These are phyloP conservation scores for Knoxia roxburghii DNA, from an alignment of 257 asterid species.

Conservation along the genomic window DNA sequence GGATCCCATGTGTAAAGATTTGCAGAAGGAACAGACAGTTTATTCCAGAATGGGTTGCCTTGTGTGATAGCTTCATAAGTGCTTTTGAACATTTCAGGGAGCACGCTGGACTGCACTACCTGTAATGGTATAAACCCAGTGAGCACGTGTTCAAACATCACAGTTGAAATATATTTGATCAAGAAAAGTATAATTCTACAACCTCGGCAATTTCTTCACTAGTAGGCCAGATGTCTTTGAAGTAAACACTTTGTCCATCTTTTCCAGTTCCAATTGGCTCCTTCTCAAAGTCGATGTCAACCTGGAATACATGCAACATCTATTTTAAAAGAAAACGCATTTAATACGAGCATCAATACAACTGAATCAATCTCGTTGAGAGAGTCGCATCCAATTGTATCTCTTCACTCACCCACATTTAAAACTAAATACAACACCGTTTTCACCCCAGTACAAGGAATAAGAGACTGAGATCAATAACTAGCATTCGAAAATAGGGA, in stretches of 20 bases:
- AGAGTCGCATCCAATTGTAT: background rate
- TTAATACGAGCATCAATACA: conserved; percentile 4
- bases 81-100: conserved; percentile 91
- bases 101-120: conserved; percentile 93
- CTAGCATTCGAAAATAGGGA: background rate
- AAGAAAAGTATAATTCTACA: conserved; percentile 4
- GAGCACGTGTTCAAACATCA: background rate
- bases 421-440: too few relatives aligned
- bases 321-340: too few relatives aligned
- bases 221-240: conserved; percentile 85
- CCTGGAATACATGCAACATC: conserved; percentile 36
- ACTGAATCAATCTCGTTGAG: background rate
- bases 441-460: too few relatives aligned
- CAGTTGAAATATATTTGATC: background rate
- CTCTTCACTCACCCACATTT: background rate
- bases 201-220: conserved; percentile 89
- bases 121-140: conserved; percentile 18
- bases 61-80: conserved; percentile 82
- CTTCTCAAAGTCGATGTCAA: conserved; percentile 82
- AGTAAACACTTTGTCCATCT: conserved; percentile 69
- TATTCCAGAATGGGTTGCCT: conserved; percentile 81
- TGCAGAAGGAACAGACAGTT: conserved; percentile 65
- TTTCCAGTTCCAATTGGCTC: conserved; percentile 89
- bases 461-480: background rate
- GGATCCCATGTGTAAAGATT: conserved; percentile 80